Evolutionary conservation across 2,329 filamentous ascomycete genomes (phyloP).

Genomic region (Diaporthe destruens): DNA sequence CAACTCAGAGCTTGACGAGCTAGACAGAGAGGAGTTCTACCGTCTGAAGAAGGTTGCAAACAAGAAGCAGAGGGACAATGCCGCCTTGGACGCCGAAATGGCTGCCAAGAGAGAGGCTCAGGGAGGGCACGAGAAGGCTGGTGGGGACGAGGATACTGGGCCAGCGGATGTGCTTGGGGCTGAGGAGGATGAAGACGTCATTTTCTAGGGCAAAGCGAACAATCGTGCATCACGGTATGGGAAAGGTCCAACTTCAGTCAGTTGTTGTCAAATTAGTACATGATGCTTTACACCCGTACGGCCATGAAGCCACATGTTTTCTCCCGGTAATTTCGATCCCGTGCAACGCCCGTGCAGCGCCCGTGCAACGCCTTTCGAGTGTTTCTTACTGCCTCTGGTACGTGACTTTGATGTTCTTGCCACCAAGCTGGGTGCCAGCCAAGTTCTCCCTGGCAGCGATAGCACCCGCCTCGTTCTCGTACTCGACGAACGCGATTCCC

Average conservation of each 20-base stretch:
- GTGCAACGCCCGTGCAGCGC: neutral
- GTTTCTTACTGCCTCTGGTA: constrained; percentile 85
- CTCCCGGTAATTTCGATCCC: neutral
- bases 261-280: constrained; percentile 44
- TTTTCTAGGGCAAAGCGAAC: constrained; percentile 70
- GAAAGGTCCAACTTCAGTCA: constrained; percentile 38
- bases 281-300: constrained; percentile 34
- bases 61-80: constrained; percentile 85
- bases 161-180: constrained; percentile 78
- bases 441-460: constrained; percentile 96
- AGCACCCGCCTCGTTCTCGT: constrained; percentile 88
- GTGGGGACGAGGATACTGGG: constrained; percentile 55
- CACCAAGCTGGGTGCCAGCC: constrained; percentile 82
- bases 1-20: constrained; percentile 96
- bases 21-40: constrained; percentile 98
- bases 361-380: neutral
- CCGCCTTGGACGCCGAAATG: constrained; percentile 79
- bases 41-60: constrained; percentile 93
- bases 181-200: constrained; percentile 85
- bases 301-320: constrained; percentile 35
- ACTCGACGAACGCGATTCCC: constrained; percentile 96
- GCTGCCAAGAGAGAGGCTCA: constrained; percentile 75
- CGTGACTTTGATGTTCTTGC: constrained; percentile 90
- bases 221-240: constrained; percentile 24
- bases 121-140: constrained; percentile 54